Conservation (phyloP, 441 rosid genomes). For the Croton laevigatus region DNA sequence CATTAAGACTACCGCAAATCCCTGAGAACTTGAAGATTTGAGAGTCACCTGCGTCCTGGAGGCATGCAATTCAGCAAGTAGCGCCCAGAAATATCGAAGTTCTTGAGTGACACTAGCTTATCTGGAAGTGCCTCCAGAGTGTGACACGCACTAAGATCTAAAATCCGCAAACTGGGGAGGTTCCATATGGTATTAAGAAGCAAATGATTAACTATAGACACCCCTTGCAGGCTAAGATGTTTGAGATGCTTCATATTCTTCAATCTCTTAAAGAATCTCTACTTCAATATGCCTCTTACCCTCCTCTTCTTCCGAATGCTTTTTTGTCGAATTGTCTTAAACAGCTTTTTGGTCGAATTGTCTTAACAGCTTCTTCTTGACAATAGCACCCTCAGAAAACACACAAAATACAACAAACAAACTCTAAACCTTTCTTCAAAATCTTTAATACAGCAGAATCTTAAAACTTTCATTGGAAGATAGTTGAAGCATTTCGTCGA, state of each 20-base stretch:
- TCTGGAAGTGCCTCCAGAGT: constrained; percentile 53
- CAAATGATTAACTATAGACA: constrained; percentile 48
- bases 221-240: constrained; percentile 55
- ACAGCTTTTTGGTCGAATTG: constrained; percentile 20
- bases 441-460: constrained; percentile 13
- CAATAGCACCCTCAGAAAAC: constrained; percentile 42
- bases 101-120: constrained; percentile 37
- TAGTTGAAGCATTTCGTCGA: constrained; percentile 18
- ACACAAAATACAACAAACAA: constrained; percentile 36
- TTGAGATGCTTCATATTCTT: constrained; percentile 38
- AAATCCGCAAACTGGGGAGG: constrained; percentile 37
- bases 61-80: constrained; percentile 50
- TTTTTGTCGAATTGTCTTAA: constrained; percentile 35
- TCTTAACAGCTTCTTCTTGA: constrained; percentile 39
- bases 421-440: constrained; percentile 11
- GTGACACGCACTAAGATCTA: constrained; percentile 61
- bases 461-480: not conserved
- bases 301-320: constrained; percentile 49
- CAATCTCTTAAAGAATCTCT: constrained; percentile 41
- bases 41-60: constrained; percentile 27
- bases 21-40: constrained; percentile 27
- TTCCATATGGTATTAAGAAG: constrained; percentile 34
- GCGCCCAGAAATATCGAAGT: constrained; percentile 54
- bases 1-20: constrained; percentile 24
- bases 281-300: constrained; percentile 45